Percentiles rank a stretch among this genome's conserved stretches.
Evolutionary conservation across 2,329 filamentous ascomycete species (phyloP).

Genomic region (Colletotrichum agaves): DNA sequence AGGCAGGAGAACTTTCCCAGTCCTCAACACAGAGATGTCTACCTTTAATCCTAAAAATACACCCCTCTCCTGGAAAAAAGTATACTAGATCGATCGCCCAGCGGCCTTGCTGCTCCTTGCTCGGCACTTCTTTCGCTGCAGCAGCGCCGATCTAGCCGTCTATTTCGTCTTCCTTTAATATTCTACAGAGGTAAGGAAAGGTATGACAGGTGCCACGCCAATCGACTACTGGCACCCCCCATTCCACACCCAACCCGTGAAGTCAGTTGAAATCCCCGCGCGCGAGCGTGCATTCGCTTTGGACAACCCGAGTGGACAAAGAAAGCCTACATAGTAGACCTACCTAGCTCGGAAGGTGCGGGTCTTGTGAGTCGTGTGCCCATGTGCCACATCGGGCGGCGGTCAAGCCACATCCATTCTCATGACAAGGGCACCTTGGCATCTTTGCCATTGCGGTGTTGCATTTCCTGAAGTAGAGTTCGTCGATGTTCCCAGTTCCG

Average conservation of each 20-base stretch:
- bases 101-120: neutral
- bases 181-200: no score
- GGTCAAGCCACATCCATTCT: conserved; percentile 20
- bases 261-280: conserved; percentile 19
- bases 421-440: no score
- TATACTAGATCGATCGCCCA: conserved; percentile 21
- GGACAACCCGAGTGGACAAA: no score
- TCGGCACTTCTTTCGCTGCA: conserved; percentile 7
- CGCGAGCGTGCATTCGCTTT: neutral
- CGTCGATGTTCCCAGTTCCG: no score
- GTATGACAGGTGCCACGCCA: no score
- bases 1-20: neutral
- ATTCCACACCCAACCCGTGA: neutral
- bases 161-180: neutral
- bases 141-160: conserved; percentile 22
- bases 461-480: neutral
- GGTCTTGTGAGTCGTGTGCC: conserved; percentile 35
- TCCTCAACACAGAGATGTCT: no score
- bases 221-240: neutral
- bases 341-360: neutral
- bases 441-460: neutral
- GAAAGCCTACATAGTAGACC: neutral
- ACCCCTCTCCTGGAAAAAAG: neutral
- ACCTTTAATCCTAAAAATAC: neutral
- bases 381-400: conserved; percentile 23